Evolutionary conservation across 1,284 basidiomycete species (phyloP).

Genomic region (Ceratobasidium theobromae): DNA sequence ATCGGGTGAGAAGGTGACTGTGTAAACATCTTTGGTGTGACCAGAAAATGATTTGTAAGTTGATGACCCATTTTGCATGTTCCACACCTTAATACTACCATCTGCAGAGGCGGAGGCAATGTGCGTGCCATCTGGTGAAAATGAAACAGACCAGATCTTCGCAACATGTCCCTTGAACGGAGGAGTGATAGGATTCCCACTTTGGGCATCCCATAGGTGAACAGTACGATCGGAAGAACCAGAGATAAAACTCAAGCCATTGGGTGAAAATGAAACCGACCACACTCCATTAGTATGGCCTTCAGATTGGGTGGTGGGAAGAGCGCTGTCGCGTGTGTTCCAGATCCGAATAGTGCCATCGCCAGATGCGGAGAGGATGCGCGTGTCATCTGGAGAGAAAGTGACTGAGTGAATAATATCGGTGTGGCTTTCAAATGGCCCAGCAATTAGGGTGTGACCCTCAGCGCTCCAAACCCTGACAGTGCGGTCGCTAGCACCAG

Average conservation of each 20-base stretch:
- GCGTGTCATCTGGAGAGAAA: conserved; percentile 16
- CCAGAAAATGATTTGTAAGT: too few species aligned
- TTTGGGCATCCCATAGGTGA: conserved; percentile 25
- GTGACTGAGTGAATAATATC: too few species aligned
- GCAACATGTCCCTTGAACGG: background rate
- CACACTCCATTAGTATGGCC: background rate
- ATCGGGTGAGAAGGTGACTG: too few species aligned
- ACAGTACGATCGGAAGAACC: conserved; percentile 20
- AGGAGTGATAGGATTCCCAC: background rate
- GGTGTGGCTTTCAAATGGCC: too few species aligned
- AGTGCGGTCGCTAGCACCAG: too few species aligned
- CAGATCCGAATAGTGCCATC: conserved; percentile 26
- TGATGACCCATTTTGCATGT: background rate
- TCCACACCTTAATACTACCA: background rate
- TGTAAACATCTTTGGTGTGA: too few species aligned
- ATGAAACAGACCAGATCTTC: background rate
- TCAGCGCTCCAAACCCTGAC: too few species aligned
- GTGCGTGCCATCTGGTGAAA: background rate
- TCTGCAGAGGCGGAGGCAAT: background rate
- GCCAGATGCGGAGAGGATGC: background rate
- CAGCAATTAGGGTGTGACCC: too few species aligned
- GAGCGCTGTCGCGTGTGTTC: background rate
- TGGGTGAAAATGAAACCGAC: conserved; percentile 14
- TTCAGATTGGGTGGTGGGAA: background rate
- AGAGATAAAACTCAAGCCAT: conserved; percentile 10